A percentile compares a stretch with the other conserved stretches of the same genome.
Conservation (phyloP, 1,139 yeast genomes). For the Yamadazyma dushanensis region DNA sequence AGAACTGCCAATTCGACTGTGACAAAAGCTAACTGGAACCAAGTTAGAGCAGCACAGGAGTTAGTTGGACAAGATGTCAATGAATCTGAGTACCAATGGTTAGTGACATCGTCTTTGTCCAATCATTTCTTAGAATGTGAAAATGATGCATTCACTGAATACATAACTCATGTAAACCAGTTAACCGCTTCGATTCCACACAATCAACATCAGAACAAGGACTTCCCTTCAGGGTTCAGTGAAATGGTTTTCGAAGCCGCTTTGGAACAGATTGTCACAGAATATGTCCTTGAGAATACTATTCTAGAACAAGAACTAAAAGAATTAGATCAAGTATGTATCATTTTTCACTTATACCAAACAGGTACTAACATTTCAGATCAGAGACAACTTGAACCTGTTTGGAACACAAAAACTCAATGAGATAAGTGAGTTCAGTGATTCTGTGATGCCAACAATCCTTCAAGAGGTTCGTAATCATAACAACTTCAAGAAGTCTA, state of each 20-base stretch:
- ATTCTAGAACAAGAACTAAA: background rate
- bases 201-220: background rate
- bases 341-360: no score
- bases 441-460: background rate
- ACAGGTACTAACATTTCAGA: no score
- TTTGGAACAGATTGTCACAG: background rate
- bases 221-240: background rate
- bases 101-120: background rate
- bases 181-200: background rate
- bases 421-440: constrained; percentile 1
- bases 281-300: background rate
- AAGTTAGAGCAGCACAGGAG: no score
- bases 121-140: background rate
- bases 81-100: background rate
- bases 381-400: background rate
- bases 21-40: no score
- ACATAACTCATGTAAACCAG: background rate
- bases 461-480: background rate
- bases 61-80: no score
- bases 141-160: background rate
- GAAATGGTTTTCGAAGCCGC: background rate
- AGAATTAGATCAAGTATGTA: background rate
- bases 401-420: no score
- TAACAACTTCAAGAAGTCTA: background rate
- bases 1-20: background rate